Conservation (phyloP, 2,329 filamentous ascomycete species). For the Fusarium stilboides region DNA sequence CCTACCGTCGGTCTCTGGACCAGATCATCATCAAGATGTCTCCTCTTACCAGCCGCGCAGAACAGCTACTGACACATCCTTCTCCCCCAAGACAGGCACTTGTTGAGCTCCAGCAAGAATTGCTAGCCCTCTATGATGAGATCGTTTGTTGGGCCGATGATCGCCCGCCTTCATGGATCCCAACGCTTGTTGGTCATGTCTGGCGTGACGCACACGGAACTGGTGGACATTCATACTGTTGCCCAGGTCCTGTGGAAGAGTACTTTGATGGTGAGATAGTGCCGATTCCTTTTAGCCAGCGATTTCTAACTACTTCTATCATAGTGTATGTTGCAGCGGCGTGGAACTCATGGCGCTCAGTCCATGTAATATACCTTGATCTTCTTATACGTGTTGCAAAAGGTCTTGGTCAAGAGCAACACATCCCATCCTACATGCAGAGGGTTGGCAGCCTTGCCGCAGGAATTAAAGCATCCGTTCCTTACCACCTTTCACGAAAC, state of each 20-base stretch:
- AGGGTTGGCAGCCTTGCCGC: neutral
- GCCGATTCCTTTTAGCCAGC: fast-evolving
- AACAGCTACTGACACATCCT: neutral
- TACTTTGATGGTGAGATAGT: slow-evolving; percentile 12
- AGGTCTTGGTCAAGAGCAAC: neutral
- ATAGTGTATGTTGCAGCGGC: slow-evolving; percentile 17
- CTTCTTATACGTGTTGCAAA: slow-evolving; percentile 15
- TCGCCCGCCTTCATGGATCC: slow-evolving; percentile 2
- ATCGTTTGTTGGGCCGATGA: slow-evolving; percentile 12
- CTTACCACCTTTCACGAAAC: slow-evolving; percentile 10
- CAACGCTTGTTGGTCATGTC: slow-evolving; percentile 14
- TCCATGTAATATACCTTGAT: slow-evolving; percentile 16
- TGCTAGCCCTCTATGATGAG: slow-evolving; percentile 2
- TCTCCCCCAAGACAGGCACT: neutral
- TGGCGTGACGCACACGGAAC: neutral
- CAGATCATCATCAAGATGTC: slow-evolving; percentile 14
- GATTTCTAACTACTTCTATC: neutral
- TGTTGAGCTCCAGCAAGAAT: neutral
- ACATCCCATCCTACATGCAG: neutral
- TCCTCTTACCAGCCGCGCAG: slow-evolving; percentile 10
- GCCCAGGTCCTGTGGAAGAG: slow-evolving; percentile 5
- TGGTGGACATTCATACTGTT: neutral
- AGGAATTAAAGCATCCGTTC: slow-evolving; percentile 11
- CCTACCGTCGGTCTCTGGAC: slow-evolving; percentile 11
- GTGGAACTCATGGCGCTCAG: slow-evolving; percentile 27